phyloP scores from a whole-genome alignment of 2,329 filamentous ascomycete genomes.

The Phialophora verrucosa region DNA sequence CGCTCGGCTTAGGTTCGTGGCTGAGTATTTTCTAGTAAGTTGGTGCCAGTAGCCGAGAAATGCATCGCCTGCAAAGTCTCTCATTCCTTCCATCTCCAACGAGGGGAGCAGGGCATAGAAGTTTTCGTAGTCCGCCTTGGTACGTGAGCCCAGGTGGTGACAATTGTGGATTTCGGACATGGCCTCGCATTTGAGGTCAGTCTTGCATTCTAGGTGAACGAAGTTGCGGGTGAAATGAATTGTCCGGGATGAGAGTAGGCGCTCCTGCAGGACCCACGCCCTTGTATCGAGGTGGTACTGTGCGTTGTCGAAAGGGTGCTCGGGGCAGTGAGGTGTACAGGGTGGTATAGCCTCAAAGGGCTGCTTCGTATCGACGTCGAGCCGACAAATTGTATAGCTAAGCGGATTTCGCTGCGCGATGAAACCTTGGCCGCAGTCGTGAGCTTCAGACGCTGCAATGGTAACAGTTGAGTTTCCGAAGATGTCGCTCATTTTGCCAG shows the following conservation, averaged over 20 bases:
- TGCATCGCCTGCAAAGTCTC: background rate
- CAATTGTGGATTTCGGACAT: conserved; percentile 1
- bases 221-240: conserved; percentile 9
- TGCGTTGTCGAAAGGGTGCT: conserved; percentile 3
- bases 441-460: conserved; percentile 6
- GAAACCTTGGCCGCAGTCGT: conserved; percentile 3
- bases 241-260: conserved; percentile 3
- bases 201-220: conserved; percentile 3
- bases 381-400: background rate
- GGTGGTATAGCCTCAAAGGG: background rate
- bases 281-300: conserved; percentile 9
- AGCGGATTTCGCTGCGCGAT: background rate
- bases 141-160: background rate
- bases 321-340: background rate
- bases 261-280: conserved; percentile 1
- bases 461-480: background rate
- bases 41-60: conserved; percentile 1
- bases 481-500: conserved; percentile 7
- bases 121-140: background rate
- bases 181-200: background rate
- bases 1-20: background rate
- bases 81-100: background rate
- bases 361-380: background rate
- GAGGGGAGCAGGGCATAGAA: background rate
- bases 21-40: background rate